phyloP scores from a whole-genome alignment of 805 yeast species.

The Pichia sporocuriosa region DNA sequence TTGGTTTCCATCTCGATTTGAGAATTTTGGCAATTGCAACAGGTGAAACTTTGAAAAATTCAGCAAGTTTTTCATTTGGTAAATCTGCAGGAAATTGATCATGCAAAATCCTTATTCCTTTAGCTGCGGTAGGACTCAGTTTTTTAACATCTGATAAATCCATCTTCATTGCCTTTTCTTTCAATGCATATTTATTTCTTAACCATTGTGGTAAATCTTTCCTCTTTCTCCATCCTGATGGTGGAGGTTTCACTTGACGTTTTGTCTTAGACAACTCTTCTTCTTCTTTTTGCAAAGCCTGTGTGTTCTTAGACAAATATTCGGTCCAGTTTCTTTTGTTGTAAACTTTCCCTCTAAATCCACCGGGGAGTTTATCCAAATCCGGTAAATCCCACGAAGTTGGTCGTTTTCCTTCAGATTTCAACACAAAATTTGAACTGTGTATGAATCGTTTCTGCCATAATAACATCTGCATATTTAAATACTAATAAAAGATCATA shows the following conservation, averaged over 20 bases:
- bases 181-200: conserved; percentile 56
- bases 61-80: conserved; percentile 51
- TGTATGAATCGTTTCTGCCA: conserved; percentile 2
- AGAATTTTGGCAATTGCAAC: conserved; percentile 77
- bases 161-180: conserved; percentile 50
- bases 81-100: conserved; percentile 50
- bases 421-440: not conserved
- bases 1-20: conserved; percentile 71
- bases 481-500: too few species aligned
- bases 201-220: conserved; percentile 57
- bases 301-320: conserved; percentile 18
- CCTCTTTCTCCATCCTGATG: conserved; percentile 40
- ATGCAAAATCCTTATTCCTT: conserved; percentile 52
- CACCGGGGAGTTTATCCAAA: conserved; percentile 28
- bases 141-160: conserved; percentile 64
- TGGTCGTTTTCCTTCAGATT: conserved; percentile 14
- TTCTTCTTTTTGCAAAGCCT: conserved; percentile 14
- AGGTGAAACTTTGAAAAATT: conserved; percentile 64
- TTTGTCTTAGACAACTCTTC: too few species aligned
- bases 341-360: conserved; percentile 30
- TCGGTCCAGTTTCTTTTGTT: conserved; percentile 25
- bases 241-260: conserved; percentile 29
- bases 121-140: conserved; percentile 64
- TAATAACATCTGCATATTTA: not conserved
- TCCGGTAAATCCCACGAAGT: conserved; percentile 33